Conservation (phyloP, 1,139 yeast species). For the Lodderomyces theae region DNA sequence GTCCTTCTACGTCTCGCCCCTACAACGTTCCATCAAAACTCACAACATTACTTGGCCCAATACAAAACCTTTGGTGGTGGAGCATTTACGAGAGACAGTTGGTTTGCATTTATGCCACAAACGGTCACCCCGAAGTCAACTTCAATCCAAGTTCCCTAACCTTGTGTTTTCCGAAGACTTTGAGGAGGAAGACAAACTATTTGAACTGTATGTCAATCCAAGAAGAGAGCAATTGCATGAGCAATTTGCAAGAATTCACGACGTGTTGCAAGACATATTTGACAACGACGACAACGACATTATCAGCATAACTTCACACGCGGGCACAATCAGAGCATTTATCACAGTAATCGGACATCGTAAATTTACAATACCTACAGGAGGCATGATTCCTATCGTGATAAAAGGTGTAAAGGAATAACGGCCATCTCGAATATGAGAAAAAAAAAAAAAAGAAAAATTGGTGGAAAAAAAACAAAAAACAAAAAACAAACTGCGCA, state of each 20-base stretch:
- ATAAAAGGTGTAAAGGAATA: slow-evolving; percentile 32
- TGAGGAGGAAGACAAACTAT: slow-evolving; percentile 47
- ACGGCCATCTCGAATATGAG: slow-evolving; percentile 10
- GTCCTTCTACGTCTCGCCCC: slow-evolving; percentile 59
- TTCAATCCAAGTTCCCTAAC: slow-evolving; percentile 21
- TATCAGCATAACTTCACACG: slow-evolving; percentile 58
- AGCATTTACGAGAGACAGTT: slow-evolving; percentile 61
- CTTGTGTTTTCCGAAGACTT: slow-evolving; percentile 47
- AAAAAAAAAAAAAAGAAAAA: slow-evolving; percentile 2
- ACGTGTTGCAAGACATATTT: slow-evolving; percentile 52
- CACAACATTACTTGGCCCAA: slow-evolving; percentile 55
- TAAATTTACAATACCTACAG: slow-evolving; percentile 56
- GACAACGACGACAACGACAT: slow-evolving; percentile 37
- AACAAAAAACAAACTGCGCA: background rate
- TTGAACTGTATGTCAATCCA: slow-evolving; percentile 41
- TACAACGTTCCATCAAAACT: slow-evolving; percentile 61
- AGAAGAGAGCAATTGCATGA: slow-evolving; percentile 33
- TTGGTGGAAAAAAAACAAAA: background rate
- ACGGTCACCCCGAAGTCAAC: slow-evolving; percentile 38
- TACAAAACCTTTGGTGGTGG: slow-evolving; percentile 43
- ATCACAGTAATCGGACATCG: slow-evolving; percentile 59
- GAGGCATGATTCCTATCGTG: slow-evolving; percentile 66
- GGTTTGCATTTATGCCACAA: slow-evolving; percentile 70
- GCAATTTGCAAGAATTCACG: slow-evolving; percentile 49
- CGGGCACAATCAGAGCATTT: slow-evolving; percentile 61